Evolutionary conservation across 2,329 filamentous ascomycete genomes (phyloP), one percentile per base, ranked within the genome.

Genomic region (Paecilomyces sp.): DNA sequence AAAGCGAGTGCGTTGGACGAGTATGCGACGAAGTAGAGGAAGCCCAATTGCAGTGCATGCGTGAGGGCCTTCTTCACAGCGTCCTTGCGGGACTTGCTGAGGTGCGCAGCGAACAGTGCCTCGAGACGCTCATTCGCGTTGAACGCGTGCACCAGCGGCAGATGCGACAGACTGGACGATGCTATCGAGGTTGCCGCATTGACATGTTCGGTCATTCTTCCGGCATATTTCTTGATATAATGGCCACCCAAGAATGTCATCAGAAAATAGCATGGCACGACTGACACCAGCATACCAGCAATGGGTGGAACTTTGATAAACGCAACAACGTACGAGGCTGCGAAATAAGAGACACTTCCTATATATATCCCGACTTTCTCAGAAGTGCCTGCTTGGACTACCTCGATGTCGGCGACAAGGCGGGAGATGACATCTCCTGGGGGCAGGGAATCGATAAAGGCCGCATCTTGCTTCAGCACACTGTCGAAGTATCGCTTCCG

Each of bases 321-420:
- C 1, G 86, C 85, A 15, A 90, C 83, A 3, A 86, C 77, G 62
- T 88, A 89, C 2, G 86, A 84, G 0, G 87, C 85, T 57, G 88
- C 68, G 67, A 89, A 89, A 70, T 88, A 90, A 1, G 85, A 84
- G 9, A 83, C 71, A 56, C 82, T 85, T 25, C 82, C 80, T 3
- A 90, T 77, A 63, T 83, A 82, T 34, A 88, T 83, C 57, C 87
- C 87, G 15, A 88, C 86, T 70, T 90, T 90, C 71, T 90, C 88
- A 1, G 84, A 86, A 0, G 87, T 88, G 13, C 88, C 88, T 0
- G 82, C 81, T 66, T 88, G 87, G 57, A 90, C 84, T 1, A 83
- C 82, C 60, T 86, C 82, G 34, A 89, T 86, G 65, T 90, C 87
- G 58, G 80, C 79, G 67, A 86, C 86, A 52, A 90, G 80, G 18